Evolutionary conservation across 192 early-diverging fungal genomes (phyloP), one percentile per base, ranked within the genome.

Genomic region (Rhizoclosmatium globosum): DNA sequence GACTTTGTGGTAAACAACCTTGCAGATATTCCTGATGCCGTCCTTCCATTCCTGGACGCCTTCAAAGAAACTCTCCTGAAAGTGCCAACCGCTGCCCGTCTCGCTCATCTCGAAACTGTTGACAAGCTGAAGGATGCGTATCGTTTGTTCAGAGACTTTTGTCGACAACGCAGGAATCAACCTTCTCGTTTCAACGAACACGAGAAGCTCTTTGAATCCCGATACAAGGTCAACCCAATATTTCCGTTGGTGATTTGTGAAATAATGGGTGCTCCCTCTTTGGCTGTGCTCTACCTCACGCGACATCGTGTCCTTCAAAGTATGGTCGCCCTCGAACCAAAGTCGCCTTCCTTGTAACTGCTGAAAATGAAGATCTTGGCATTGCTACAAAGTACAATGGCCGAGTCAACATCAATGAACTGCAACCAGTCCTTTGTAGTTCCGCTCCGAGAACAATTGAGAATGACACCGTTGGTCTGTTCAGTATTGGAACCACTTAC

Each of bases 81-180:
- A 7, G 61, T 53, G 3, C n/a, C 44, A 21, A 23, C 59, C 4
- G 56, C 42, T 11, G 47, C 61, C 19, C 72, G 72, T 19, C 9
- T 62, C 6, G 3, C n/a, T 13, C 3, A 38, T 11, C 45, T 74
- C 1, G 59, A 38, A 42, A 61, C 72, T 11, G 57, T 74, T 4
- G 56, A 61, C 3, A 31, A 39, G 38, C 41, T 74, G 6, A 74
- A 74, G 72, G 58, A 62, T n/a, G 59, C 57, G 17, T 74, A 47
- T 9, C 13, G 41, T 4, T 6, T 41, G 13, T 71, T 31, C 38
- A 13, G 70, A 15, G 15, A 19, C 6, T 47, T 43, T 21, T 68
- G 60, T 39, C 60, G 60, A 6, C 60, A 62, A 39, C 60, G 0
- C 0, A 7, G 21, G 4, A 19, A 4, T 7, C 4, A 7, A 7